phyloP scores from a whole-genome alignment of 371 early-diverging fungal species.

The Syncephalastrum monosporum region DNA sequence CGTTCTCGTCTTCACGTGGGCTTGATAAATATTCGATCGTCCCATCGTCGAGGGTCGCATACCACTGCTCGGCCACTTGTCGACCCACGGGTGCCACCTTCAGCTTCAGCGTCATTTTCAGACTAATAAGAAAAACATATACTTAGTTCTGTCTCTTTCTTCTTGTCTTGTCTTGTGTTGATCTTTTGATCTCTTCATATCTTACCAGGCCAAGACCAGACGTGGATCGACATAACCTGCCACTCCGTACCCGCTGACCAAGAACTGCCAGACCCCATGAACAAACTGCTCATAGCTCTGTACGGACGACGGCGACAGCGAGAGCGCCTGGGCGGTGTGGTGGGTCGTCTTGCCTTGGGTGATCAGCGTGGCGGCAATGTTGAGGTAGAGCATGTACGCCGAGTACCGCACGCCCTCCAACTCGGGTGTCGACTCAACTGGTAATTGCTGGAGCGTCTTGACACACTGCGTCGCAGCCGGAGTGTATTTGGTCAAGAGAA shows the following conservation, averaged over 20 bases:
- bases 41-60: slow-evolving; percentile 28
- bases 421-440: not conserved
- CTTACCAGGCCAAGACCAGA: slow-evolving; percentile 40
- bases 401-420: slow-evolving; percentile 10
- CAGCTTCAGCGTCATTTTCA: slow-evolving; percentile 29
- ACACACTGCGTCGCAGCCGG: slow-evolving; percentile 14
- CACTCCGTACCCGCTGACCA: slow-evolving; percentile 14
- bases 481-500: slow-evolving; percentile 19
- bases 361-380: slow-evolving; percentile 29
- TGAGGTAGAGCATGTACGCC: slow-evolving; percentile 35
- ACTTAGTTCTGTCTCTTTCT: not conserved
- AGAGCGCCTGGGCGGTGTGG: slow-evolving; percentile 15
- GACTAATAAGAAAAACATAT: slow-evolving; percentile 9
- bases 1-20: slow-evolving; percentile 11
- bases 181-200: not conserved
- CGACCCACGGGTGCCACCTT: slow-evolving; percentile 27
- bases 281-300: slow-evolving; percentile 18
- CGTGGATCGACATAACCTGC: slow-evolving; percentile 24
- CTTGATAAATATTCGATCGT: slow-evolving; percentile 17
- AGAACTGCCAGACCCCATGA: slow-evolving; percentile 26
- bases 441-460: slow-evolving; percentile 9
- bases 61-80: slow-evolving; percentile 37
- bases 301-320: slow-evolving; percentile 7
- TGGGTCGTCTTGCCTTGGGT: slow-evolving; percentile 9
- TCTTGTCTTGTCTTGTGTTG: not conserved